These are phyloP conservation scores for Hypholoma sublateritium DNA, from an alignment of 768 basidiomycete species.

Conservation along the genomic window DNA sequence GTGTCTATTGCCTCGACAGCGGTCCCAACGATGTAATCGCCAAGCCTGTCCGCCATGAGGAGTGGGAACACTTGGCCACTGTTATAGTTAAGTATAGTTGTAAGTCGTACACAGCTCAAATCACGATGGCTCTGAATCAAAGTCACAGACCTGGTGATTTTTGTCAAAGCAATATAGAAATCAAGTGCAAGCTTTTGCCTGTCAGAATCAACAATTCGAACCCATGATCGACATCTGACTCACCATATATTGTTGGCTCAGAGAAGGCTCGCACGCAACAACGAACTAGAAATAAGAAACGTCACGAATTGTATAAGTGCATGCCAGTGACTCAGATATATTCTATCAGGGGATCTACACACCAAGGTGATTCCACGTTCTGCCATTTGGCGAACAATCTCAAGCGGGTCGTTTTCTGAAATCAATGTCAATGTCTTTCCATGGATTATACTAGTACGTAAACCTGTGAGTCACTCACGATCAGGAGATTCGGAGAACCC, in stretches of 20 bases:
- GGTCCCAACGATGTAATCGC: slow-evolving; percentile 29
- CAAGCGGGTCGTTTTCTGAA: slow-evolving; percentile 29
- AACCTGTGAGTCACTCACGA: slow-evolving; percentile 17
- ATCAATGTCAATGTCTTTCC: not conserved
- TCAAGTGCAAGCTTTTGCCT: slow-evolving; percentile 23
- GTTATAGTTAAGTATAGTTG: not conserved
- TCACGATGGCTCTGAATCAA: not conserved
- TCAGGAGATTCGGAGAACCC: slow-evolving; percentile 32
- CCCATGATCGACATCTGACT: not conserved
- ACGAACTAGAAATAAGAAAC: slow-evolving; percentile 41
- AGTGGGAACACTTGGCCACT: slow-evolving; percentile 29
- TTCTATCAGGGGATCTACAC: slow-evolving; percentile 16
- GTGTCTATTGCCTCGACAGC: slow-evolving; percentile 31
- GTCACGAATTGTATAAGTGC: not conserved
- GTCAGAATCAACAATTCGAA: not conserved
- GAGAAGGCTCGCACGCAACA: slow-evolving; percentile 52
- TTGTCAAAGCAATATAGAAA: slow-evolving; percentile 27
- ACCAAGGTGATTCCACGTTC: slow-evolving; percentile 52
- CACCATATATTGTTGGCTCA: slow-evolving; percentile 20
- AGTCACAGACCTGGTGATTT: slow-evolving; percentile 21
- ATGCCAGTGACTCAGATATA: not conserved
- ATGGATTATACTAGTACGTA: not conserved
- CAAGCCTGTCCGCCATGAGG: slow-evolving; percentile 26
- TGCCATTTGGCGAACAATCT: slow-evolving; percentile 43
- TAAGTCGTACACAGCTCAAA: not conserved